phyloP scores from a whole-genome alignment of 345 rosid species.

The Cardamine resedifolia region DNA sequence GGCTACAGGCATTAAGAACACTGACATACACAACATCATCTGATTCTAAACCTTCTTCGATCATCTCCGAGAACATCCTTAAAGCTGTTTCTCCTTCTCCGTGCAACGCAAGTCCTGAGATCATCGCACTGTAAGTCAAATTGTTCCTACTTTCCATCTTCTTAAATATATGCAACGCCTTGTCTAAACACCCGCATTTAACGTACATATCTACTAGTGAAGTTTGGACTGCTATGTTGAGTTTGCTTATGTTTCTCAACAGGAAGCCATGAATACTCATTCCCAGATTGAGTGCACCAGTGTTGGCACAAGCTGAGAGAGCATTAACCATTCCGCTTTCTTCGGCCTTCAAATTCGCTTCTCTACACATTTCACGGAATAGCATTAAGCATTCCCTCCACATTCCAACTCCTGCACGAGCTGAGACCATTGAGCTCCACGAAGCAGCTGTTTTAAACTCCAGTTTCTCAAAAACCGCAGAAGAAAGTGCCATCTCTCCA shows the following conservation, averaged over 20 bases:
- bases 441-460: slow-evolving; percentile 39
- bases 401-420: slow-evolving; percentile 26
- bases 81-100: slow-evolving; percentile 49
- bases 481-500: slow-evolving; percentile 35
- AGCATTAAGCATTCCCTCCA: slow-evolving; percentile 36
- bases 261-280: slow-evolving; percentile 44
- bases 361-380: slow-evolving; percentile 31
- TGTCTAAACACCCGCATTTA: slow-evolving; percentile 49
- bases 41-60: slow-evolving; percentile 34
- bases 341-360: slow-evolving; percentile 37
- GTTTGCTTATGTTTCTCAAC: slow-evolving; percentile 46
- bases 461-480: slow-evolving; percentile 29
- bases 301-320: slow-evolving; percentile 48
- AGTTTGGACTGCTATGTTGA: slow-evolving; percentile 48
- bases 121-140: slow-evolving; percentile 45
- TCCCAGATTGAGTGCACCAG: slow-evolving; percentile 45
- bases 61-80: slow-evolving; percentile 41
- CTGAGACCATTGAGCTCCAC: slow-evolving; percentile 43
- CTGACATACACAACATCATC: slow-evolving; percentile 46
- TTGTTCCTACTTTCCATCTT: slow-evolving; percentile 39
- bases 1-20: slow-evolving; percentile 50
- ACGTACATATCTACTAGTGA: slow-evolving; percentile 52
- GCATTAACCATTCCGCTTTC: slow-evolving; percentile 47
- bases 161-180: slow-evolving; percentile 37
- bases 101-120: slow-evolving; percentile 47